Evolutionary conservation across 352 stramenopile species (phyloP).

Genomic region (Pythium monospermum): DNA sequence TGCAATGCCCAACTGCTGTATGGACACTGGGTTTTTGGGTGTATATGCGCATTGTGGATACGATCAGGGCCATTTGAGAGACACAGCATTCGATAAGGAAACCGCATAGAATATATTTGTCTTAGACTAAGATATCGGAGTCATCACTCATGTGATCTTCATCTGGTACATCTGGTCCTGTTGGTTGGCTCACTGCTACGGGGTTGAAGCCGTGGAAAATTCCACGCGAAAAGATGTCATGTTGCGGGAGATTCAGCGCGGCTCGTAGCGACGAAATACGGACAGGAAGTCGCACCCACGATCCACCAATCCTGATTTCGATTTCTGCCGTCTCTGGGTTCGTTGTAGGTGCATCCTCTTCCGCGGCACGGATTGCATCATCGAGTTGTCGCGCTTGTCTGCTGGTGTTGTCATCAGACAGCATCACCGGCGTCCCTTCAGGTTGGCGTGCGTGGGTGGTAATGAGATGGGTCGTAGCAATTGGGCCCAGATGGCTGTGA

Average conservation of each 20-base stretch:
- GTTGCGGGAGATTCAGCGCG: background rate
- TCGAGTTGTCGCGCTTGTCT: background rate
- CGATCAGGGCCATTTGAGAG: background rate
- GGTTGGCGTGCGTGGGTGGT: background rate
- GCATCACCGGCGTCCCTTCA: background rate
- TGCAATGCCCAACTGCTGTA: background rate
- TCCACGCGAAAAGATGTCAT: conserved; percentile 3
- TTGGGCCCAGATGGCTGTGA: background rate
- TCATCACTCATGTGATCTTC: background rate
- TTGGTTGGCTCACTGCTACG: background rate
- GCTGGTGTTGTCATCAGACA: conserved; percentile 1
- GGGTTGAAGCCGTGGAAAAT: background rate
- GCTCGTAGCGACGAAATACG: background rate
- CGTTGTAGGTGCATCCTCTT: background rate
- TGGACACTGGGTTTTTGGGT: conserved; percentile 1
- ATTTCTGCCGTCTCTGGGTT: background rate
- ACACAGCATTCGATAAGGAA: background rate
- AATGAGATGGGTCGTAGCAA: conserved; percentile 5
- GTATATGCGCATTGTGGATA: conserved; percentile 6
- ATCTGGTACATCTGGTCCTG: background rate
- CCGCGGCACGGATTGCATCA: background rate
- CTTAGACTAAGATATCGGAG: background rate
- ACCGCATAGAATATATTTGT: conserved; percentile 1
- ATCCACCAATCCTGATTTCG: conserved; percentile 3
- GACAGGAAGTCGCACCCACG: conserved; percentile 1